A percentile compares a stretch with the other conserved stretches of the same genome.
Evolutionary conservation across 73 alveolate genomes (phyloP).

Genomic region (Paramecium pentaurelia): DNA sequence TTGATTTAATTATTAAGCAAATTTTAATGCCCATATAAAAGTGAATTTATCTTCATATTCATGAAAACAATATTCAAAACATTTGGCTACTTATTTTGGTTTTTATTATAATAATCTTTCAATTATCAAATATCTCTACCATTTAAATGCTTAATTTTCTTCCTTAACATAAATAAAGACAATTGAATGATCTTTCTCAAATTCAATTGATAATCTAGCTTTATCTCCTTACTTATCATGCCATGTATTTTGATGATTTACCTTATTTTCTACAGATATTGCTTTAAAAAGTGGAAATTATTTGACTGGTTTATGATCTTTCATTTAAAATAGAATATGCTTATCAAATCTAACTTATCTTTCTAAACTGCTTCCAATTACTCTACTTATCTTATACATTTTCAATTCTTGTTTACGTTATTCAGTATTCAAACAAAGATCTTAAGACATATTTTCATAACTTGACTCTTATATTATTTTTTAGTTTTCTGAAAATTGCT

Average conservation of each 20-base stretch:
- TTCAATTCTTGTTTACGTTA: neutral
- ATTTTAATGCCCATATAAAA: neutral
- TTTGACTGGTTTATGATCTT: neutral
- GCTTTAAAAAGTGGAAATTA: neutral
- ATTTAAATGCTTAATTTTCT: neutral
- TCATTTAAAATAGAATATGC: neutral
- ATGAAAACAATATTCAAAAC: neutral
- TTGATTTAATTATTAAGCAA: neutral
- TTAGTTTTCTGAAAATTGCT: neutral
- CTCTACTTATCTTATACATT: neutral
- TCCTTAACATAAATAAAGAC: neutral
- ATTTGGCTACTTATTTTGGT: neutral
- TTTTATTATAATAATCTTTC: neutral
- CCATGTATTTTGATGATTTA: neutral
- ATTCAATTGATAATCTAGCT: neutral
- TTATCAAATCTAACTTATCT: neutral
- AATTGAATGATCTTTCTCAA: neutral
- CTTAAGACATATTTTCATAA: neutral
- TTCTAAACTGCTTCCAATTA: neutral
- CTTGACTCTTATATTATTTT: neutral
- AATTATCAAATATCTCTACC: neutral
- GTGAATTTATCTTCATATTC: neutral
- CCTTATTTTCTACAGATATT: neutral
- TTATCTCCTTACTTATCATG: neutral
- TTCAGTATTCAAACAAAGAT: neutral